Evolutionary conservation across 371 early-diverging fungal genomes (phyloP), one percentile per base, ranked within the genome.

Genomic region (Circinella minor): DNA sequence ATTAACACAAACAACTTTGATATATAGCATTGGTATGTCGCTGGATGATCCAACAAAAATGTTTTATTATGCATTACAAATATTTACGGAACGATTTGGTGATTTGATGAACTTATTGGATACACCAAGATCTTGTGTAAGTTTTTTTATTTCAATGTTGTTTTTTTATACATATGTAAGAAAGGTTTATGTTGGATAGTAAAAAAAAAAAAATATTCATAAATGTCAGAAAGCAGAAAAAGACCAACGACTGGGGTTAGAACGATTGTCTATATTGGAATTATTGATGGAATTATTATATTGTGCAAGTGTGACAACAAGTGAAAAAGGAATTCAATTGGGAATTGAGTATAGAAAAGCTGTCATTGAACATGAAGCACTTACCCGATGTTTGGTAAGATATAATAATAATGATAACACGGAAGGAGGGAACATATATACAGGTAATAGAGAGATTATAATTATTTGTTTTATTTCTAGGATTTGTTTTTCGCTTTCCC

Each of bases 401-500:
- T 13, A 47, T 15, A 47, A 47, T 9, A 15, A 47, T 47, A 47
- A 15, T 47, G 15, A 47, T 47, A 17, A 57, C 17, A 57, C 10
- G 55, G 0, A 27, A 27, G 27, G 27, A 27, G 27, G 27, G 27
- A 27, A 27, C 27, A 27, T 27, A 27, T 27, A 27, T 27, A 27
- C 27, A 27, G 0, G 27, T 27, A 27, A 27, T 27, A 27, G 27
- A 27, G 2, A 27, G 27, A 27, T 27, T 27, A 27, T 27, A 27
- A 47, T 36, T 1, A 39, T 54, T 20, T 54, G 34, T 18, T 46
- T 27, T 46, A 8, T 17, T 62, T 54, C 8, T 37, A 75, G 75
- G 71, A 75, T 18, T 20, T 71, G 13, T 75, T 75, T 57, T 75
- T 75, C 63, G 75, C 69, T 36, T 71, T 71, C 54, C 71, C 75